Conservation (phyloP, 2,329 filamentous ascomycete genomes). For the Coleophoma cylindrospora region DNA sequence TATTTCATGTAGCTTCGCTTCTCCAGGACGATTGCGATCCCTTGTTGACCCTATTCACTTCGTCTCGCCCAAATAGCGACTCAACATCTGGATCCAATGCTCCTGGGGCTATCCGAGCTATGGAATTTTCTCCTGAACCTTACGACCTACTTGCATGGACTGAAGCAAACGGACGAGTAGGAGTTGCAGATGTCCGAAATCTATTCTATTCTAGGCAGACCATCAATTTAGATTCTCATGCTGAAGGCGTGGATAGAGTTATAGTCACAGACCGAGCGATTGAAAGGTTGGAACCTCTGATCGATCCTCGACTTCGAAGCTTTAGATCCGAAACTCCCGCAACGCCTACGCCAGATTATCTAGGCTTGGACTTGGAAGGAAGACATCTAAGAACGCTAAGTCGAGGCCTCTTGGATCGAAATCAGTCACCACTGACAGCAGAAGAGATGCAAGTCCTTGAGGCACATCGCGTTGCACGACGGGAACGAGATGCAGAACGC, state of each 20-base stretch:
- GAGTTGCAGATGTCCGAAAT: slow-evolving; percentile 66
- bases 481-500: slow-evolving; percentile 28
- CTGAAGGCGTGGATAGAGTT: slow-evolving; percentile 38
- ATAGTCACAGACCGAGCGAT: slow-evolving; percentile 15
- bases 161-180: slow-evolving; percentile 75
- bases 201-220: slow-evolving; percentile 65
- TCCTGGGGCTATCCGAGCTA: slow-evolving; percentile 78
- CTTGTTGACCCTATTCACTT: slow-evolving; percentile 70
- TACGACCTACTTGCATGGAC: slow-evolving; percentile 92
- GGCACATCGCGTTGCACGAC: slow-evolving; percentile 48
- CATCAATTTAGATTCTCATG: slow-evolving; percentile 56
- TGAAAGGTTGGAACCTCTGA: slow-evolving; percentile 10
- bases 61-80: slow-evolving; percentile 66
- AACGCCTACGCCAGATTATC: slow-evolving; percentile 22
- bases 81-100: slow-evolving; percentile 2
- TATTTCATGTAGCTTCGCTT: slow-evolving; percentile 58
- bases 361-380: slow-evolving; percentile 18
- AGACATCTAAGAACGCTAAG: slow-evolving; percentile 20
- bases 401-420: slow-evolving; percentile 30
- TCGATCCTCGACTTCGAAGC: slow-evolving; percentile 22
- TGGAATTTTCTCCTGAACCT: slow-evolving; percentile 86
- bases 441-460: slow-evolving; percentile 54
- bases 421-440: slow-evolving; percentile 45
- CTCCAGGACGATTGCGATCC: slow-evolving; percentile 44
- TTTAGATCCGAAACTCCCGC: slow-evolving; percentile 16